These are phyloP conservation scores for Neonectria coccinea DNA, from an alignment of 2,329 filamentous ascomycete genomes.

Conservation along the genomic window DNA sequence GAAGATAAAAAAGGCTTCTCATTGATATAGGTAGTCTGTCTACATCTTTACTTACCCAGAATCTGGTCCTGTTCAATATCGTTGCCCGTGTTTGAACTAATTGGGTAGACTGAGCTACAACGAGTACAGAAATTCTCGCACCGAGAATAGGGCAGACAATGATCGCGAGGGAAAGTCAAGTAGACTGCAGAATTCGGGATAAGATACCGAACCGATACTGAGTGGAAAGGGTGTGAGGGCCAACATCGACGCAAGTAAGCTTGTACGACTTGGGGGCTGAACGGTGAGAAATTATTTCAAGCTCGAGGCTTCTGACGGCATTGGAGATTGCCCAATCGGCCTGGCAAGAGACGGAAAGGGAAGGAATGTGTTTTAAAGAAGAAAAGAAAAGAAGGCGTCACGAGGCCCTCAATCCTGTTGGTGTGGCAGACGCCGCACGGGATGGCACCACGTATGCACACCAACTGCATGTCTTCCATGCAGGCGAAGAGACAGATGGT, in stretches of 20 bases:
- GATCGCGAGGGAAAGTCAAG: background rate
- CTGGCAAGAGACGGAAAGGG: background rate
- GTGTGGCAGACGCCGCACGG: background rate
- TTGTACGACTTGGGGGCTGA: background rate
- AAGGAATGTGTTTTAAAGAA: background rate
- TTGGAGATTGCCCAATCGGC: background rate
- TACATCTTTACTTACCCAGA: too few relatives aligned
- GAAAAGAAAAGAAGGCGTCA: background rate
- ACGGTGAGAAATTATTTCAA: background rate
- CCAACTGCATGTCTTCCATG: slow-evolving; percentile 5
- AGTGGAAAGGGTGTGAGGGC: background rate
- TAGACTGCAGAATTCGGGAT: background rate
- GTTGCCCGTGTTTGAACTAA: too few relatives aligned
- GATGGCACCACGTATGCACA: slow-evolving; percentile 4
- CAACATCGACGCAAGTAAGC: background rate
- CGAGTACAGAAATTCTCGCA: too few relatives aligned
- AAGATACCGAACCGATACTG: background rate
- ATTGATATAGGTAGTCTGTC: too few relatives aligned
- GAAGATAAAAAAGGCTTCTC: too few relatives aligned
- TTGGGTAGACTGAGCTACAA: too few relatives aligned
- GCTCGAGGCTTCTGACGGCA: background rate
- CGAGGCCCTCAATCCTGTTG: background rate
- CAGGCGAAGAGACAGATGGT: background rate
- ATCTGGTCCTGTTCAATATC: too few relatives aligned
- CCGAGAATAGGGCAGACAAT: background rate